Conservation (phyloP, 140 eudicot species). For the Oenanthe javanica region DNA sequence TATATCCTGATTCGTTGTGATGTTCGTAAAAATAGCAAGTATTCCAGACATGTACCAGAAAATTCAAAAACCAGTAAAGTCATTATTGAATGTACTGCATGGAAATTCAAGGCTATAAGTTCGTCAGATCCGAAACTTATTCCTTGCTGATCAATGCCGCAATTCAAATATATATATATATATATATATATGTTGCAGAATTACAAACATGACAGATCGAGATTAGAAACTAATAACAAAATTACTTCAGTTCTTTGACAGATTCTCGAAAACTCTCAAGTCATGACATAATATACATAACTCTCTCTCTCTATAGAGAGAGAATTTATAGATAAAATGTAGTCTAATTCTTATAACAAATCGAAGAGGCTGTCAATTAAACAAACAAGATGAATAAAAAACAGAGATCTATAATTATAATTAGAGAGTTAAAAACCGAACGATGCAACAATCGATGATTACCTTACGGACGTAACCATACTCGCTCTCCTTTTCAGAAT, state of each 20-base stretch:
- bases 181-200: not conserved
- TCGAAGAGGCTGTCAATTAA: not conserved
- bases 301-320: not conserved
- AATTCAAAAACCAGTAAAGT: not conserved
- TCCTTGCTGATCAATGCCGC: too few species aligned
- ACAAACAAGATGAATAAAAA: not conserved
- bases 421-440: too few species aligned
- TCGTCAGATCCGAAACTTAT: not conserved
- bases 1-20: not conserved
- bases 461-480: conserved; percentile 99
- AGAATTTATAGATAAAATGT: not conserved
- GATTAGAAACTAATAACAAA: not conserved
- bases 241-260: not conserved
- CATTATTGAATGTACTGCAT: not conserved
- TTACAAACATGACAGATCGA: not conserved
- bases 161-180: not conserved
- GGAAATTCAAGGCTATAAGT: too few species aligned
- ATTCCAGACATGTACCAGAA: not conserved
- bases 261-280: too few species aligned
- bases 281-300: too few species aligned
- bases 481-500: conserved; percentile 98
- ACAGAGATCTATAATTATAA: not conserved
- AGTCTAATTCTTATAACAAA: not conserved
- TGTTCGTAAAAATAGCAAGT: not conserved
- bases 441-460: not conserved